Conservation (phyloP, 129 eudicot genomes). For the Chrysanthemum seticuspe region DNA sequence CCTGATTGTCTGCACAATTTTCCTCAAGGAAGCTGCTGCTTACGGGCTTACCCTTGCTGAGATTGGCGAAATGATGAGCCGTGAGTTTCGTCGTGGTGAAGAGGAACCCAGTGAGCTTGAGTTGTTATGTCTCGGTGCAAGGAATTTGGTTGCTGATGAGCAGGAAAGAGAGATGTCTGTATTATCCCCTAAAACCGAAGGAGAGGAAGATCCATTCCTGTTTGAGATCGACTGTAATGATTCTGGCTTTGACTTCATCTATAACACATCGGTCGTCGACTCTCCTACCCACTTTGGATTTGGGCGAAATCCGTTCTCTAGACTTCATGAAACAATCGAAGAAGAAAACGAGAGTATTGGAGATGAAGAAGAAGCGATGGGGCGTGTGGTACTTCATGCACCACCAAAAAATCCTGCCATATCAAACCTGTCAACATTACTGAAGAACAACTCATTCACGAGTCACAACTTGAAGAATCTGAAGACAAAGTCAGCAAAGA, state of each 20-base stretch:
- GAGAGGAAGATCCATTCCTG: constrained; percentile 48
- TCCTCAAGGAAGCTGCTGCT: constrained; percentile 82
- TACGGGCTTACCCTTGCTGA: constrained; percentile 84
- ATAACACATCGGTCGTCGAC: constrained; percentile 21
- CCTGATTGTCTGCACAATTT: constrained; percentile 67
- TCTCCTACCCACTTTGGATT: constrained; percentile 37
- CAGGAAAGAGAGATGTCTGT: constrained; percentile 32
- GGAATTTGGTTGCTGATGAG: constrained; percentile 58
- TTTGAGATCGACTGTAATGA: constrained; percentile 62
- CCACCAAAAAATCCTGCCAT: constrained; percentile 11
- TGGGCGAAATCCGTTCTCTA: constrained; percentile 50
- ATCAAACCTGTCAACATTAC: constrained; percentile 1
- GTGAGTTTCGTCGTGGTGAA: constrained; percentile 89
- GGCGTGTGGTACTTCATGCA: constrained; percentile 11
- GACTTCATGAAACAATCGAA: constrained; percentile 51
- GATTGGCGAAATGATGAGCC: constrained; percentile 93
- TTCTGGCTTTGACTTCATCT: constrained; percentile 29
- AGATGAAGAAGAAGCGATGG: constrained; percentile 30
- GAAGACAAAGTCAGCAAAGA: constrained; percentile 36
- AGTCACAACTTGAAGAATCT: constrained; percentile 32
- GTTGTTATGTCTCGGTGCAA: constrained; percentile 73
- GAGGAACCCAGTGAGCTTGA: constrained; percentile 94
- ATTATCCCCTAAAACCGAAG: constrained; percentile 47
- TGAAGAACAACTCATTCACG: constrained; percentile 26
- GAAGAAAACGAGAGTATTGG: constrained; percentile 41